These are phyloP conservation scores for Suillus hirtellus DNA, from an alignment of 768 basidiomycete species.

Conservation along the genomic window DNA sequence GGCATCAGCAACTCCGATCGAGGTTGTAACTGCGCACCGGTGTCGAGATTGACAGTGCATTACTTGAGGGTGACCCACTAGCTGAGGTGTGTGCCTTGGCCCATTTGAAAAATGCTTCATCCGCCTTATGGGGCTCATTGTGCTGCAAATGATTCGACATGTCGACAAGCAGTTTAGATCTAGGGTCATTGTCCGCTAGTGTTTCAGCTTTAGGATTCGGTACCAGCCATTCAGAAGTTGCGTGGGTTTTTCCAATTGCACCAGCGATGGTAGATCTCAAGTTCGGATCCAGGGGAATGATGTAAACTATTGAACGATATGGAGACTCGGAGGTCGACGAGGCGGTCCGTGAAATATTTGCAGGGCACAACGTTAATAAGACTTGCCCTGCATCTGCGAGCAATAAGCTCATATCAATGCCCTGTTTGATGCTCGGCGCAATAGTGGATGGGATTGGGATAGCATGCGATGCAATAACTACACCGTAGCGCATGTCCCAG, in stretches of 20 bases:
- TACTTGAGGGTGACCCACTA: background rate
- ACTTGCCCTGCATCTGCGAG: conserved; percentile 46
- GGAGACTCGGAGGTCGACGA: conserved; percentile 27
- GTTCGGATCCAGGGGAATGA: conserved; percentile 58
- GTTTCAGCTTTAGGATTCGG: conserved; percentile 9
- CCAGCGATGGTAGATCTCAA: conserved; percentile 59
- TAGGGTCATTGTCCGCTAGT: conserved; percentile 20
- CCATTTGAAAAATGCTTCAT: conserved; percentile 65
- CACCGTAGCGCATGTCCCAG: conserved; percentile 71
- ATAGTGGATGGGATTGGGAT: conserved; percentile 51
- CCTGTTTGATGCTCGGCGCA: conserved; percentile 27
- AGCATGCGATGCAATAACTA: conserved; percentile 55
- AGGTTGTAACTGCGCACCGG: conserved; percentile 2
- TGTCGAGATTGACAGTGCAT: conserved; percentile 6
- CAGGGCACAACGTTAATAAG: conserved; percentile 42
- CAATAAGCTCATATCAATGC: conserved; percentile 34
- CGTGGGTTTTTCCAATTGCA: conserved; percentile 55
- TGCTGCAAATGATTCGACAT: conserved; percentile 44
- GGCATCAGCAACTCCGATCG: conserved; percentile 6
- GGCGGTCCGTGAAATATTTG: conserved; percentile 24
- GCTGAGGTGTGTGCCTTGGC: conserved; percentile 37
- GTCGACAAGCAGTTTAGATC: conserved; percentile 36
- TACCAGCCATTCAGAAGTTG: conserved; percentile 48
- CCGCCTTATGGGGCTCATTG: conserved; percentile 51
- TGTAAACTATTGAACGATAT: conserved; percentile 53